A percentile compares a stretch with the other conserved stretches of the same genome.
These are phyloP conservation scores for Intubia oerlemansii DNA, from an alignment of 2,329 filamentous ascomycete genomes.

Conservation along the genomic window DNA sequence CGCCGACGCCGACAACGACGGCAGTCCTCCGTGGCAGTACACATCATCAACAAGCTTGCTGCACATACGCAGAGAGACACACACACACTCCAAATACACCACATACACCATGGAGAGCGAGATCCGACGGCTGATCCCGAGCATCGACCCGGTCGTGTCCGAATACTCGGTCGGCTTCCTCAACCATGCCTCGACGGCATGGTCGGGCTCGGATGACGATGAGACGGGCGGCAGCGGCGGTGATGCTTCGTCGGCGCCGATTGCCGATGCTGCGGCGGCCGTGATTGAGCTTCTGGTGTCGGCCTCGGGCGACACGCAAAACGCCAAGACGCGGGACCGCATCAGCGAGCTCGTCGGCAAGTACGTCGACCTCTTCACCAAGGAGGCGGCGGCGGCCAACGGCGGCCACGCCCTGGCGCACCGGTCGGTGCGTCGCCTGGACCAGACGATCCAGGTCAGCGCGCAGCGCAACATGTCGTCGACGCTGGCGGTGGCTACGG, in stretches of 20 bases:
- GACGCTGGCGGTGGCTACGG: constrained; percentile 69
- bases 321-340: constrained; percentile 47
- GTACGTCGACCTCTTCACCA: constrained; percentile 67
- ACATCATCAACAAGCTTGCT: too few species aligned
- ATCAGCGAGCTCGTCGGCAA: constrained; percentile 73
- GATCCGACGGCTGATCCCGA: constrained; percentile 64
- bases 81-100: too few species aligned
- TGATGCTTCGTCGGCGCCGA: constrained; percentile 29
- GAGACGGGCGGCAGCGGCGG: constrained; percentile 32
- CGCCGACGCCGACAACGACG: too few species aligned
- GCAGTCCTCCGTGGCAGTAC: too few species aligned
- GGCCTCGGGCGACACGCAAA: constrained; percentile 60
- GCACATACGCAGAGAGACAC: too few species aligned
- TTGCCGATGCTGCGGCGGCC: constrained; percentile 63
- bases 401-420: constrained; percentile 37
- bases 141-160: constrained; percentile 71
- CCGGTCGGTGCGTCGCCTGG: constrained; percentile 61
- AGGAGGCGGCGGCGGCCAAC: constrained; percentile 17
- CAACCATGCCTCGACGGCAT: constrained; percentile 74
- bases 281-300: constrained; percentile 82
- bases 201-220: constrained; percentile 47
- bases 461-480: constrained; percentile 91
- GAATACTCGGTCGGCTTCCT: constrained; percentile 91
- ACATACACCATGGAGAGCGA: constrained; percentile 82
- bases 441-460: constrained; percentile 88